These are phyloP conservation scores for Blastocystis sp. DNA, from an alignment of 352 stramenopile species.

Conservation along the genomic window DNA sequence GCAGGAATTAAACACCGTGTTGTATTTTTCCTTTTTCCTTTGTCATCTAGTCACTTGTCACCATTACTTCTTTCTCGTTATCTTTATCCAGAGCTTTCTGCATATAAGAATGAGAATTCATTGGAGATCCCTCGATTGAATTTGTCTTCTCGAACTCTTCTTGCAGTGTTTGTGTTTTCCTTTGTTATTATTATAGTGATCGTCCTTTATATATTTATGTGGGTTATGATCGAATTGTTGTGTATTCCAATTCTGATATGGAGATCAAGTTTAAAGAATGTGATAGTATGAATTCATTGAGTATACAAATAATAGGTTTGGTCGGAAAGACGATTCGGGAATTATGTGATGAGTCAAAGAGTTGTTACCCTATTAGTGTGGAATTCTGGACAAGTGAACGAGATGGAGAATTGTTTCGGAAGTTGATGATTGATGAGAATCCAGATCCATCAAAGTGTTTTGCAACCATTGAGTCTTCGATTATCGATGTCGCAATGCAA, in stretches of 20 bases:
- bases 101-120: not conserved
- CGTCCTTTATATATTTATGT: slow-evolving; percentile 3
- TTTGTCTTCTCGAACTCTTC: not conserved
- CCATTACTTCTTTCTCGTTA: slow-evolving; percentile 24
- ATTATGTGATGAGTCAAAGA: slow-evolving; percentile 18
- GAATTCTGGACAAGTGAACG: not conserved
- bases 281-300: not conserved
- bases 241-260: not conserved
- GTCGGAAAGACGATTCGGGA: not conserved
- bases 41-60: not conserved
- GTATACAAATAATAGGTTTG: not conserved
- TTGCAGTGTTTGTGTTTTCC: not conserved
- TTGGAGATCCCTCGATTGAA: slow-evolving; percentile 48
- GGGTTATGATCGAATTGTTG: not conserved
- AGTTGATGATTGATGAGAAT: slow-evolving; percentile 52
- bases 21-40: not conserved
- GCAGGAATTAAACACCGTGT: not conserved
- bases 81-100: slow-evolving; percentile 47
- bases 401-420: not conserved
- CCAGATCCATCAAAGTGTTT: slow-evolving; percentile 12
- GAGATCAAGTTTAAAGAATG: not conserved
- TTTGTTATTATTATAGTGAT: not conserved
- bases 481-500: slow-evolving; percentile 25
- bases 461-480: not conserved
- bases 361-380: not conserved